phyloP scores from a whole-genome alignment of 2,329 filamentous ascomycete genomes.

The Clarireedia monteithiana region DNA sequence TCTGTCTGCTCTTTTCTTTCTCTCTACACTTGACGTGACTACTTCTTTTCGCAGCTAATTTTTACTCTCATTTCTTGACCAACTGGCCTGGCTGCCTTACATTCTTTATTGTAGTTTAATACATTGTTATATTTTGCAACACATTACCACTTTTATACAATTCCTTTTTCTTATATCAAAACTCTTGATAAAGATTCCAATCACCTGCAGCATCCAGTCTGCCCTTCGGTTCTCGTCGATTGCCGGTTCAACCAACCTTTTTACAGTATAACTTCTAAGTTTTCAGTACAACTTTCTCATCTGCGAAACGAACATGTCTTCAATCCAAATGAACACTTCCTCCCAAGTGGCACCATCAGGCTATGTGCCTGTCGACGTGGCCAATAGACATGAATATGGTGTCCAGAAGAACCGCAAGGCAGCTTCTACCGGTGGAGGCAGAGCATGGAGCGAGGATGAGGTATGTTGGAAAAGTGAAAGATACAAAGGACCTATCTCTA shows the following conservation, averaged over 20 bases:
- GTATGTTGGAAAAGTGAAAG: slow-evolving; percentile 35
- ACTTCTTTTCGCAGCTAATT: slow-evolving; percentile 29
- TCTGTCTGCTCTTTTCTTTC: slow-evolving; percentile 20
- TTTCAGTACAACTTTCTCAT: slow-evolving; percentile 10
- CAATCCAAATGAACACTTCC: slow-evolving; percentile 29
- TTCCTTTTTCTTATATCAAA: slow-evolving; percentile 12
- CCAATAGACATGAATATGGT: slow-evolving; percentile 51
- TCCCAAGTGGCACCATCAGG: slow-evolving; percentile 23
- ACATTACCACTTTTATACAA: slow-evolving; percentile 22
- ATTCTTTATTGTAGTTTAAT: slow-evolving; percentile 38
- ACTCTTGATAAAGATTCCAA: slow-evolving; percentile 32
- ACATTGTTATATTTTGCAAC: slow-evolving; percentile 25
- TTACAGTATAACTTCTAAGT: slow-evolving; percentile 15
- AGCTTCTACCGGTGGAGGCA: slow-evolving; percentile 64
- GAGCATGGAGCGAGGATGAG: slow-evolving; percentile 83
- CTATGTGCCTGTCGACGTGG: slow-evolving; percentile 39
- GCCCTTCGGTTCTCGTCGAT: slow-evolving; percentile 29
- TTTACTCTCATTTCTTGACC: slow-evolving; percentile 39
- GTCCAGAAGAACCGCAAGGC: slow-evolving; percentile 60
- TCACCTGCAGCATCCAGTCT: slow-evolving; percentile 39
- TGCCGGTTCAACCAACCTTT: slow-evolving; percentile 27
- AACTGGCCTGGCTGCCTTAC: slow-evolving; percentile 47
- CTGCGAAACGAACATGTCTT: slow-evolving; percentile 27
- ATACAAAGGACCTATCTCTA: background rate
- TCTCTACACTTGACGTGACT: slow-evolving; percentile 28